Evolutionary conservation across 768 basidiomycete species (phyloP), one percentile per base, ranked within the genome.

Genomic region (Artomyces pyxidatus): DNA sequence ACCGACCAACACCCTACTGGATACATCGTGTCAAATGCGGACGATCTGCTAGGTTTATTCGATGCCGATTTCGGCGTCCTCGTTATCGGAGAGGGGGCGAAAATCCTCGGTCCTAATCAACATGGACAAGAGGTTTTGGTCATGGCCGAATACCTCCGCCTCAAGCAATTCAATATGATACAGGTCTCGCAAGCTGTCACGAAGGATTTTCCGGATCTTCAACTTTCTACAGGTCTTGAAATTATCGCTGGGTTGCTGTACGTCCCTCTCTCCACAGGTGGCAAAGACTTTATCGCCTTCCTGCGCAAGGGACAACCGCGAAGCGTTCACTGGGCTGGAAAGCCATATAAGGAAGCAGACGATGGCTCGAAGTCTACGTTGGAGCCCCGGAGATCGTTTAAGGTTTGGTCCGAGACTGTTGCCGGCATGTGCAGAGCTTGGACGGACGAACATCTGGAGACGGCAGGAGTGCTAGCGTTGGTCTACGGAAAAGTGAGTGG

Each of bases 391-490:
- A 78, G 74, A 47, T 85, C 83, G 1, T 91, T 91, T 71, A 84
- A 81, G 65, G 73, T 73, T 4, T 92, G 88, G 88, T 78, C 80
- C 0, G 85, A 90, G 64, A 78, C 70, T 1, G 77, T 90, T 12
- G 73, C 77, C 6, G 86, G 86, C 4, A 70, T 80, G 48, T 81
- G 76, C 55, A 70, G 84, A 28, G 69, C 71, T 8, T 92, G 88
- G 88, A 81, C 85, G 7, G 86, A 89, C 48, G 87, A 90, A 60
- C 85, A 90, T 59, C 61, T 89, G 32, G 87, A 89, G 62, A 89
- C 86, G 2, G 87, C 85, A 2, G 81, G 82, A 30, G 85, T 90
- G 10, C 66, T 90, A 14, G 81, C 85, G 6, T 65, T 90, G 21
- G 84, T 90, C 6, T 90, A 89, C 58, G 83, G 84, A 35, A 84